Evolutionary conservation across 768 basidiomycete genomes (phyloP), one percentile per base, ranked within the genome.

Genomic region (Mrakia hoshinonis): DNA sequence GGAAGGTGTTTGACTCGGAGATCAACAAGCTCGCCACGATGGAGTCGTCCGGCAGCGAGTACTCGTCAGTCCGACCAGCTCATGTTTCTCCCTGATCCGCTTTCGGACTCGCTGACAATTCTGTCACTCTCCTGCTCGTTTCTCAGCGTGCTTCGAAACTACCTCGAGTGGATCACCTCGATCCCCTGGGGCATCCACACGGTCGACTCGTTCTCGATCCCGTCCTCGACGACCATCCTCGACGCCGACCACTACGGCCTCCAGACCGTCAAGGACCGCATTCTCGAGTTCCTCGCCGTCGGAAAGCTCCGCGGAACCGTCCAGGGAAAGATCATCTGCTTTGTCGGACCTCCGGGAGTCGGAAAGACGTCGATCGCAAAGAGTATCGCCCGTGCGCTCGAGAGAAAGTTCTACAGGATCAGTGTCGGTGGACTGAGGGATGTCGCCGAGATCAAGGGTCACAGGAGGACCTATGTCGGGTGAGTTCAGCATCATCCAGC

Each of bases 361-460:
- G 95, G 76, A 18, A 73, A 73, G 54, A 73, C 72, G 34, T 22
- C 15, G 4, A 69, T 73, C 34, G 72, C 72, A 11, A 73, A 73
- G 61, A 54, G 88, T 2, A 96, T 99, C 64, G 89, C 96, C 0
- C 85, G 92, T 20, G 94, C 95, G 4, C 82, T 99, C 29, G 87
- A 89, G 34, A 81, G 95, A 72, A 88, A 92, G 78, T 98, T 98
- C 82, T 98, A 94, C 86, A 85, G 93, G 61, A 96, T 99, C 81
- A 92, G 90, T 11, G 95, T 98, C 4, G 95, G 96, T 74, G 95
- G 96, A 18, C 80, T 99, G 77, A 92, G 92, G 60, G 96, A 99
- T 79, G 93, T 98, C 0, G 96, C 96, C 68, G 96, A 98, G 84
- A 97, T 99, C 77, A 98, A 98, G 81, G 96, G 96, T 0, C 96